phyloP scores from a whole-genome alignment of 2,329 filamentous ascomycete genomes.

The Knufia fluminis region DNA sequence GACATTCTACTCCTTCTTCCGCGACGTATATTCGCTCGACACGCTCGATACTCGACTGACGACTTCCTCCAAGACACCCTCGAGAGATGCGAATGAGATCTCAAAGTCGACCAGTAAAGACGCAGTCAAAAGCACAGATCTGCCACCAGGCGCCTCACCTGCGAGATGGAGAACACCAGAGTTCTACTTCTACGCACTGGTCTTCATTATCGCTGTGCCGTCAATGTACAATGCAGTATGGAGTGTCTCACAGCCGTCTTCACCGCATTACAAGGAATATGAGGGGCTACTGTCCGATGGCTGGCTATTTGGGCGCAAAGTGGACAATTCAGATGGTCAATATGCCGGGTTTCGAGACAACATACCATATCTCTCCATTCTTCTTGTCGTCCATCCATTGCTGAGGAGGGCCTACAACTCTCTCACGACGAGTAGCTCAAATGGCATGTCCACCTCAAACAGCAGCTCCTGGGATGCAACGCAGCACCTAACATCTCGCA shows the following conservation, averaged over 20 bases:
- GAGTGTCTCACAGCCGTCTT: slow-evolving; percentile 69
- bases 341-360: slow-evolving; percentile 80
- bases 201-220: slow-evolving; percentile 59
- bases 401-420: slow-evolving; percentile 63
- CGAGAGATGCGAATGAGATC: slow-evolving; percentile 49
- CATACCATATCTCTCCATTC: slow-evolving; percentile 65
- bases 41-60: slow-evolving; percentile 66
- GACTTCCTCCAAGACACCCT: slow-evolving; percentile 59
- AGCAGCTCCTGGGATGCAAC: slow-evolving; percentile 18
- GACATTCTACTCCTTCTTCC: slow-evolving; percentile 30
- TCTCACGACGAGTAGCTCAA: slow-evolving; percentile 36
- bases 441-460: slow-evolving; percentile 4
- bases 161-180: slow-evolving; percentile 80
- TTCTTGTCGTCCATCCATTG: slow-evolving; percentile 71
- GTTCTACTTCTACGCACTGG: slow-evolving; percentile 69
- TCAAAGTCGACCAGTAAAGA: slow-evolving; percentile 22
- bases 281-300: slow-evolving; percentile 62
- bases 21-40: slow-evolving; percentile 53
- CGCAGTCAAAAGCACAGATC: slow-evolving; percentile 27
- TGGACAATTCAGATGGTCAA: slow-evolving; percentile 84
- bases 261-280: slow-evolving; percentile 72
- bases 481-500: slow-evolving; percentile 55
- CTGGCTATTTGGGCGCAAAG: slow-evolving; percentile 87
- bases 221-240: slow-evolving; percentile 88
- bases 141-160: slow-evolving; percentile 40